phyloP scores from a whole-genome alignment of 139 green algal genomes.

The Chlamydomonas sphaeroides region DNA sequence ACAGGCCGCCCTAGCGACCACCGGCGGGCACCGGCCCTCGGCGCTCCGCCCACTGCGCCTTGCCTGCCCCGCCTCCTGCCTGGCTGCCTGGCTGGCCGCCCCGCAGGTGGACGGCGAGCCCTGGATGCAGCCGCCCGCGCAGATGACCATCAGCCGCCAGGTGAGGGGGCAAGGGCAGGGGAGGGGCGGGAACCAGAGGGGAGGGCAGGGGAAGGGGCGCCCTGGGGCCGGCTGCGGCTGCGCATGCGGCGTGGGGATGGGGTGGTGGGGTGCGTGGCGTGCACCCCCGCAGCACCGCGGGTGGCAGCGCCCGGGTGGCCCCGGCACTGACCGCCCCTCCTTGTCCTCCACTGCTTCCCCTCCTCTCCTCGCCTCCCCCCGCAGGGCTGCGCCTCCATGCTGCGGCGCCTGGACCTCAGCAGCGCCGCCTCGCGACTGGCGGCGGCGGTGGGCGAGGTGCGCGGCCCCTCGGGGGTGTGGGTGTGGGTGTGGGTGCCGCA shows the following conservation, averaged over 20 bases:
- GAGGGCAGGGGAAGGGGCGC: not conserved
- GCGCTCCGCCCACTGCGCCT: too few relatives aligned
- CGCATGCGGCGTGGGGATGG: too few relatives aligned
- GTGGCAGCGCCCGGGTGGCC: too few relatives aligned
- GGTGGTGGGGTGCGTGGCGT: too few relatives aligned
- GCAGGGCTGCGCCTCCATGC: conserved; percentile 60
- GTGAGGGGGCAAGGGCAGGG: too few relatives aligned
- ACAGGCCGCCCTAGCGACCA: too few relatives aligned
- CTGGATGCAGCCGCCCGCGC: conserved; percentile 66
- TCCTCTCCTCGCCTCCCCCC: not conserved
- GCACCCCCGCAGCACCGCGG: too few relatives aligned
- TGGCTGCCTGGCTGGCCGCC: not conserved
- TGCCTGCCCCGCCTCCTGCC: not conserved
- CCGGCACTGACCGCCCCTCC: not conserved
- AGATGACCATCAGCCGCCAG: conserved; percentile 1
- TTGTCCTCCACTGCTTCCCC: not conserved
- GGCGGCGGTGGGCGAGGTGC: conserved; percentile 63
- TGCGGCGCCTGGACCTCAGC: conserved; percentile 55
- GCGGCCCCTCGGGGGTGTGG: too few relatives aligned
- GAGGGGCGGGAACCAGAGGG: too few relatives aligned
- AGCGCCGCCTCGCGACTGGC: conserved; percentile 47
- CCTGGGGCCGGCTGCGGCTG: too few relatives aligned
- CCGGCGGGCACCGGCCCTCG: too few relatives aligned
- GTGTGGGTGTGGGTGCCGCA: too few relatives aligned
- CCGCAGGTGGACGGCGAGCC: conserved; percentile 83